phyloP scores from a whole-genome alignment of 371 early-diverging fungal species.

The Synchytrium microbalum region DNA sequence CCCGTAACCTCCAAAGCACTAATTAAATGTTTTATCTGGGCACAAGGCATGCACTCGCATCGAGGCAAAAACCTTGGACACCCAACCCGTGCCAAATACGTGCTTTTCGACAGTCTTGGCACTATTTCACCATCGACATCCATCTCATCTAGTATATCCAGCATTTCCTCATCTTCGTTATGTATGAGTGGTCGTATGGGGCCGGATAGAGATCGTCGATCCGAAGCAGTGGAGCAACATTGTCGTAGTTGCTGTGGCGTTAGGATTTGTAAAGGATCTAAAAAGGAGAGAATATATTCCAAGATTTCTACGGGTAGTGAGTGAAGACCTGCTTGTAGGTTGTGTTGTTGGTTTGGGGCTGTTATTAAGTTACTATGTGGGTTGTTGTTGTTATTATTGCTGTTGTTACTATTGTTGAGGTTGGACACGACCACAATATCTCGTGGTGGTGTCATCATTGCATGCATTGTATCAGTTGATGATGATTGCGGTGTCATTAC shows the following conservation, averaged over 20 bases:
- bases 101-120: not conserved
- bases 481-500: not conserved
- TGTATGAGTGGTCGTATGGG: too few relatives aligned
- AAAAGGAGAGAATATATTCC: conserved; percentile 25
- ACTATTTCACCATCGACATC: not conserved
- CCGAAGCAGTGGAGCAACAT: conserved; percentile 12
- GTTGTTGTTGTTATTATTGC: conserved; percentile 1
- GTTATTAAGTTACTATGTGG: conserved; percentile 9
- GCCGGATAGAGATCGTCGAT: conserved; percentile 6
- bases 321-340: not conserved
- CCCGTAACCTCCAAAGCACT: not conserved
- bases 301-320: conserved; percentile 27
- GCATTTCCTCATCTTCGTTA: too few relatives aligned
- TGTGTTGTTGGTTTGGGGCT: not conserved
- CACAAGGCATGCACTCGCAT: conserved; percentile 1
- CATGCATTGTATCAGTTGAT: conserved; percentile 4
- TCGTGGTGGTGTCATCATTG: not conserved
- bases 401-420: not conserved
- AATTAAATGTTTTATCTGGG: conserved; percentile 1
- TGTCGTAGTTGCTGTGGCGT: conserved; percentile 12
- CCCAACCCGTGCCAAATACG: not conserved
- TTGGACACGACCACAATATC: conserved; percentile 2
- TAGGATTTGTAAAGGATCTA: conserved; percentile 17
- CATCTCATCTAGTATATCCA: too few relatives aligned
- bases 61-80: not conserved